These are phyloP conservation scores for Tolypocladium guangdongense DNA, from an alignment of 2,329 filamentous ascomycete genomes.

Conservation along the genomic window DNA sequence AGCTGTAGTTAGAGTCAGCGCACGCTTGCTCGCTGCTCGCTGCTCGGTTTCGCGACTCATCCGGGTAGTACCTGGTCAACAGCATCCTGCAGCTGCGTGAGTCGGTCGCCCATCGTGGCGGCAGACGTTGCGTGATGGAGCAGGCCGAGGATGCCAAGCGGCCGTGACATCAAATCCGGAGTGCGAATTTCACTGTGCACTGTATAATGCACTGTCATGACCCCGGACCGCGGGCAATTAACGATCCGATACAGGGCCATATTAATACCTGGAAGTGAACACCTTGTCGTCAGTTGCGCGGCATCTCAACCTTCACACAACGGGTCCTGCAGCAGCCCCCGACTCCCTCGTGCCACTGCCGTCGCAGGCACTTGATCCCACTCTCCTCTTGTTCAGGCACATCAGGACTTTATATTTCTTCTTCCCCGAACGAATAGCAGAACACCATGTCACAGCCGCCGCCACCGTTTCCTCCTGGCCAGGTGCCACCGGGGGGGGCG, in stretches of 20 bases:
- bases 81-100: conserved; percentile 78
- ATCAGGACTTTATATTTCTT: no score
- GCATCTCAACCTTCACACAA: background rate
- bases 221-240: conserved; percentile 16
- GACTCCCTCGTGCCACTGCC: background rate
- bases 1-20: conserved; percentile 32
- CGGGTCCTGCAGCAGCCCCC: background rate
- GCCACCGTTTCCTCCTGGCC: conserved; percentile 13
- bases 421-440: background rate
- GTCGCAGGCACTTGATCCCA: background rate
- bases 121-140: background rate
- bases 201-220: background rate
- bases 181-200: background rate
- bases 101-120: conserved; percentile 54
- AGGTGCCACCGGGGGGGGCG: conserved; percentile 15
- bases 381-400: background rate
- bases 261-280: conserved; percentile 20
- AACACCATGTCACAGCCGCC: conserved; percentile 18
- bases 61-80: conserved; percentile 56
- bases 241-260: conserved; percentile 12
- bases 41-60: background rate
- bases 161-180: background rate
- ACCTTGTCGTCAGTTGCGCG: conserved; percentile 21
- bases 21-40: background rate
- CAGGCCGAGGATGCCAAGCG: background rate